These are phyloP conservation scores for Metschnikowia dekortorum DNA, from an alignment of 805 yeast species.

Conservation along the genomic window DNA sequence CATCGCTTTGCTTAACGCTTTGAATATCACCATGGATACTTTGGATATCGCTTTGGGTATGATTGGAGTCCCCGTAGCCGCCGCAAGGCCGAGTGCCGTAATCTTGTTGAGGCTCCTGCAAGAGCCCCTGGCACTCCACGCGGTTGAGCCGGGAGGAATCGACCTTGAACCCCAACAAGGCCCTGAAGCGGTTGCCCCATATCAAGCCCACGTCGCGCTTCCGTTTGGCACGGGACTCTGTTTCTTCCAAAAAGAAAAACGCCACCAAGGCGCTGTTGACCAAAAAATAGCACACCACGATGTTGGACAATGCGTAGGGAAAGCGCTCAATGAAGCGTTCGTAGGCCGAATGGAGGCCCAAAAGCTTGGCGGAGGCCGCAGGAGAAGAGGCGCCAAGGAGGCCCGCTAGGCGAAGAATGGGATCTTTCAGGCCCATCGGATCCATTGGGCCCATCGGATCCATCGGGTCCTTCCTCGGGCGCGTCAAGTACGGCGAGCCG, in stretches of 20 bases:
- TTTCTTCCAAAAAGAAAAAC: constrained; percentile 35
- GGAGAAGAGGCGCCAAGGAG: too few relatives aligned
- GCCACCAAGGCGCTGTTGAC: constrained; percentile 25
- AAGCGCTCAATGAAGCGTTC: constrained; percentile 25
- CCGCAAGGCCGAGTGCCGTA: neutral
- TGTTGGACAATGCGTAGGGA: constrained; percentile 39
- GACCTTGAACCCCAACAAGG: constrained; percentile 20
- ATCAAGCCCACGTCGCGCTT: constrained; percentile 31
- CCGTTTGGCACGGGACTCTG: constrained; percentile 24
- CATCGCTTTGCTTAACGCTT: too few relatives aligned
- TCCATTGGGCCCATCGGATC: too few relatives aligned
- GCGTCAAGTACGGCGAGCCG: constrained; percentile 25
- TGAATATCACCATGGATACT: too few relatives aligned
- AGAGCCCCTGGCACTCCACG: neutral
- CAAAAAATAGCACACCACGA: constrained; percentile 29
- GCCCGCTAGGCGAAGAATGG: too few relatives aligned
- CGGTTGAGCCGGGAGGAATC: constrained; percentile 22
- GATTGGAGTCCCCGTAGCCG: too few relatives aligned
- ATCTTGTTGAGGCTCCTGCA: neutral
- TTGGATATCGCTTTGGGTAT: too few relatives aligned
- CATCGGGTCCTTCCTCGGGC: constrained; percentile 17
- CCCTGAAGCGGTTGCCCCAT: constrained; percentile 30
- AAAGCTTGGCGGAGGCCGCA: neutral
- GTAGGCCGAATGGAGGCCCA: constrained; percentile 12
- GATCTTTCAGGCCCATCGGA: too few relatives aligned